A percentile compares a stretch with the other conserved stretches of the same genome.
phyloP scores from a whole-genome alignment of 257 asterid species.

The Lantana camara region DNA sequence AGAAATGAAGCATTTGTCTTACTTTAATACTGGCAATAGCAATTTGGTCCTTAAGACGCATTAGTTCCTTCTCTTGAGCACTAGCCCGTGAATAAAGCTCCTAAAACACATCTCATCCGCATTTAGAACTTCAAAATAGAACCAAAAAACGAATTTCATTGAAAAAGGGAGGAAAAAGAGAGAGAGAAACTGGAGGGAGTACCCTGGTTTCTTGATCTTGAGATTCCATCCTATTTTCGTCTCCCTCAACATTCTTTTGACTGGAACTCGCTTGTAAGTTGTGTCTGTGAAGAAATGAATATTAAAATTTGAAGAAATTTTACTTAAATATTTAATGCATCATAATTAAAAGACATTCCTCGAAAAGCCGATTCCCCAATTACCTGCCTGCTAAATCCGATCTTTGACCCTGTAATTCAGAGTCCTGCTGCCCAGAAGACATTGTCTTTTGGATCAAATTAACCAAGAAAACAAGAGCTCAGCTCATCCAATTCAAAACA shows the following conservation, averaged over 20 bases:
- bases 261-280: constrained; percentile 49
- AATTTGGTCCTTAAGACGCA: constrained; percentile 72
- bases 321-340: constrained; percentile 12
- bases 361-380: constrained; percentile 25
- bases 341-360: neutral
- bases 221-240: constrained; percentile 40
- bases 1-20: constrained; percentile 27
- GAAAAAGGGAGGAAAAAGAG: too few relatives aligned
- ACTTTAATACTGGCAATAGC: constrained; percentile 84
- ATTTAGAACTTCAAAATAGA: constrained; percentile 19
- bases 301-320: constrained; percentile 21
- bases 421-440: constrained; percentile 45
- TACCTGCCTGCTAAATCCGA: constrained; percentile 57
- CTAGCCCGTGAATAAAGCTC: constrained; percentile 65
- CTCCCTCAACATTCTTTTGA: constrained; percentile 51
- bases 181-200: constrained; percentile 12
- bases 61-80: constrained; percentile 73
- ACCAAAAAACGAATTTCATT: constrained; percentile 24
- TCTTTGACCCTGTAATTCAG: constrained; percentile 37
- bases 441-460: constrained; percentile 32
- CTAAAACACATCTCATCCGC: constrained; percentile 43
- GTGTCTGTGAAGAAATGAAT: constrained; percentile 45
- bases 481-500: constrained; percentile 32
- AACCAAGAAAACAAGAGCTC: constrained; percentile 25
- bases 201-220: constrained; percentile 78